phyloP scores from a whole-genome alignment of 1,284 basidiomycete genomes.

The Naganishia sp. region DNA sequence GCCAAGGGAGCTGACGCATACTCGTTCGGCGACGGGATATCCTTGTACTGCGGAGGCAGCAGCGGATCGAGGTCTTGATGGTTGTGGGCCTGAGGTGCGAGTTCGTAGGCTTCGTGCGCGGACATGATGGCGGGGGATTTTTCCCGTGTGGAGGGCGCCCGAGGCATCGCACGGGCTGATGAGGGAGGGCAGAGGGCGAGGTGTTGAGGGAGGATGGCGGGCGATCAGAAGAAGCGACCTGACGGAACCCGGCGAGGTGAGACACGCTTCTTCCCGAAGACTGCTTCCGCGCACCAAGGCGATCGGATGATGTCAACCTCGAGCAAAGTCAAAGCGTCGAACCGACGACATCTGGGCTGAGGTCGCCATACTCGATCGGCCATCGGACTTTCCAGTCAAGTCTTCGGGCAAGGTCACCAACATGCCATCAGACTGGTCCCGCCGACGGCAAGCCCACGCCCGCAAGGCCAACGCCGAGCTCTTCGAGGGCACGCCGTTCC shows the following conservation, averaged over 20 bases:
- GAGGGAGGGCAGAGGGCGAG: not conserved
- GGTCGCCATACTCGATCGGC: too few species aligned
- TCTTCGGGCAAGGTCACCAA: not conserved
- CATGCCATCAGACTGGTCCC: constrained; percentile 21
- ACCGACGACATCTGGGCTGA: not conserved
- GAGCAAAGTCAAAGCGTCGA: not conserved
- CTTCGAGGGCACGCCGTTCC: constrained; percentile 22
- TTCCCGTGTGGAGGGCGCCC: not conserved
- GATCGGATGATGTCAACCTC: not conserved
- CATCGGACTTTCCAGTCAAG: too few species aligned
- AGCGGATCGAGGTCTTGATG: constrained; percentile 40
- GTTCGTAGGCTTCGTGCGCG: constrained; percentile 7
- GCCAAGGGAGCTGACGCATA: constrained; percentile 27
- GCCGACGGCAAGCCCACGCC: not conserved
- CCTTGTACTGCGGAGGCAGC: constrained; percentile 43
- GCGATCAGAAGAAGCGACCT: not conserved
- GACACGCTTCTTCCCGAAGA: not conserved
- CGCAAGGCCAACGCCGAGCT: constrained; percentile 8
- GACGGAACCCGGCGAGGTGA: not conserved
- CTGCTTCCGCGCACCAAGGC: not conserved
- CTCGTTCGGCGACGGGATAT: not conserved
- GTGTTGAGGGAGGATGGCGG: not conserved
- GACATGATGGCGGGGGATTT: constrained; percentile 6
- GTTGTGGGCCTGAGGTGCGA: not conserved
- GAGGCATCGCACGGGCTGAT: not conserved